Conservation (phyloP, 345 rosid species). For the Citropsis articulata region DNA sequence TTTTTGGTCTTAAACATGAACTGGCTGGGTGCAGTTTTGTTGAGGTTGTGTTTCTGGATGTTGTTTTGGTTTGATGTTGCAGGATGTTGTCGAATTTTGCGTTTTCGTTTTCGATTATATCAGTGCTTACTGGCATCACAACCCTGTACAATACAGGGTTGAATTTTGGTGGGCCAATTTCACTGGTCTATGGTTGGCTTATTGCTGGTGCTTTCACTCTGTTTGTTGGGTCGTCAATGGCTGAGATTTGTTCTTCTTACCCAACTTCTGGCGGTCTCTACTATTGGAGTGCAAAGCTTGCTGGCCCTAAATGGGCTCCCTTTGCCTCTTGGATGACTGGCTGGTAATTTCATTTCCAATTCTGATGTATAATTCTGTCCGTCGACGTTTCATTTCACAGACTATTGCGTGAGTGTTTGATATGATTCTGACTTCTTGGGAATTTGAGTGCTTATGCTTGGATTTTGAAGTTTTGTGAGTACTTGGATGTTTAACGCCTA, state of each 20-base stretch:
- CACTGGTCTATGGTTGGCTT: slow-evolving; percentile 88
- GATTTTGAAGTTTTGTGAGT: neutral
- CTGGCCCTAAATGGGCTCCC: slow-evolving; percentile 88
- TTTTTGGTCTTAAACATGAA: neutral
- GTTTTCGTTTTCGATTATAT: slow-evolving; percentile 88
- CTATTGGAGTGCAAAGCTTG: slow-evolving; percentile 99
- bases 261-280: slow-evolving; percentile 98
- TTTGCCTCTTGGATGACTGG: slow-evolving; percentile 96
- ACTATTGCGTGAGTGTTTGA: neutral
- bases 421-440: neutral
- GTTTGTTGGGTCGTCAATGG: slow-evolving; percentile 88
- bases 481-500: neutral
- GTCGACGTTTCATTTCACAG: neutral
- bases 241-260: slow-evolving; percentile 92
- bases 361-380: neutral
- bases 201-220: slow-evolving; percentile 76
- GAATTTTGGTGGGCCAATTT: slow-evolving; percentile 74
- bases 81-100: slow-evolving; percentile 93
- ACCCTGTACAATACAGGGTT: slow-evolving; percentile 84
- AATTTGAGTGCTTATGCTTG: neutral
- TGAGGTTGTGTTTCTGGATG: slow-evolving; percentile 9
- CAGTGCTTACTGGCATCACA: slow-evolving; percentile 88
- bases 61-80: slow-evolving; percentile 26
- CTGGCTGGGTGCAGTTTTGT: neutral
- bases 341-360: slow-evolving; percentile 46